Evolutionary conservation across 768 basidiomycete species (phyloP), one percentile per base, ranked within the genome.

Genomic region (Termitomyces sp.): DNA sequence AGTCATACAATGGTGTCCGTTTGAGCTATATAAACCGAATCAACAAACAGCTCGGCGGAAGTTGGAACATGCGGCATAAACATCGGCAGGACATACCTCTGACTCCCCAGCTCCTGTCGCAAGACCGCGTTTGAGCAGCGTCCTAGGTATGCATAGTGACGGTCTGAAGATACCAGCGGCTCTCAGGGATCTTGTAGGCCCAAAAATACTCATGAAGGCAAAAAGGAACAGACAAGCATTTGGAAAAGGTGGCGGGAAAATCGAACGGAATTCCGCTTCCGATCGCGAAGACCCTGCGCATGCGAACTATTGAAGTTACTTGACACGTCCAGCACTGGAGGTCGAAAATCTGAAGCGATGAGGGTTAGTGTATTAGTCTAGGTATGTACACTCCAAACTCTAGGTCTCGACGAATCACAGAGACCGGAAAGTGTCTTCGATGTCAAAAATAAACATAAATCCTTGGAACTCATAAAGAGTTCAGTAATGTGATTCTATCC

Each of bases 1-100:
- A 95, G 68, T 95, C 92, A 66, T 95, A 93, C 4, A 98, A 78
- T 0, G 84, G 83, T 0, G 95, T 98, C 67, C 82, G 84, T 63
- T 68, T 77, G 60, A 81, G 66, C 77, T 80, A 56, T 3, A 49
- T 7, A 33, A 53, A 44, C n/a, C 16, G 35, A 58, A 47, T 54
- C 38, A 33, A 50, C 41, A 14, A 40, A 30, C 20, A 59, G 40
- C 13, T 43, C 40, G 44, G 33, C n/a, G 41, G 41, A 41, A 41
- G 40, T 4, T n/a, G 26, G 26, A 23, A 48, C 28, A 55, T 16
- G 16, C 18, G 56, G 20, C n/a, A 33, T 26, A 10, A 32, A 41
- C 32, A 50, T 23, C 35, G 35, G 13, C 1, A 30, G 1, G 26
- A 63, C 62, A 47, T 43, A 67, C 66, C 40, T 30, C 40, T 41